These are phyloP conservation scores for Arctostaphylos glauca DNA, from an alignment of 148 eudicot species.

Conservation along the genomic window DNA sequence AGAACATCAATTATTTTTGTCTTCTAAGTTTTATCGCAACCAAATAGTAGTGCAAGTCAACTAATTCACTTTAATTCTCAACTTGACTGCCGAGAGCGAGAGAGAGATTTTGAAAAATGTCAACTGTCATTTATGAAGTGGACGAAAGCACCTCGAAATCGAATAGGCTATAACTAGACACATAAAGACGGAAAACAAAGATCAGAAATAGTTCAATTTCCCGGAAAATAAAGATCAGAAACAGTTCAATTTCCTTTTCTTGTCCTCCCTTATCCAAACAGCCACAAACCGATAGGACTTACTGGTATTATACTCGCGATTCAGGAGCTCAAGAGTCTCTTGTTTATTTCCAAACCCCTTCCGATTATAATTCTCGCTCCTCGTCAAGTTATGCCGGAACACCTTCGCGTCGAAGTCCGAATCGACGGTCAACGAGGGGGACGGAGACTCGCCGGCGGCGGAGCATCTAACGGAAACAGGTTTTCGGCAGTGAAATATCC, in stretches of 20 bases:
- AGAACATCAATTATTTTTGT: not conserved
- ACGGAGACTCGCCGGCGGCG: constrained; percentile 50
- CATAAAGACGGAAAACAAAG: too few relatives aligned
- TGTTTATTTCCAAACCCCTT: constrained; percentile 81
- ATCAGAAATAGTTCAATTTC: not conserved
- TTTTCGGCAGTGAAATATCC: constrained; percentile 32
- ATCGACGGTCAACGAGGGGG: constrained; percentile 29
- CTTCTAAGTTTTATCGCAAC: not conserved
- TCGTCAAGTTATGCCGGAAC: constrained; percentile 82
- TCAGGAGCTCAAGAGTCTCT: constrained; percentile 77
- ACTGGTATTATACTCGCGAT: constrained; percentile 85
- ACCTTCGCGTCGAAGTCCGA: constrained; percentile 78
- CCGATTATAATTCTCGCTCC: constrained; percentile 86
- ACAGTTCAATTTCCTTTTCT: not conserved
- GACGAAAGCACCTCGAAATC: too few relatives aligned
- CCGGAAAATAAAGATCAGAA: not conserved
- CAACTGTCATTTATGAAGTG: not conserved
- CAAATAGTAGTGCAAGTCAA: not conserved
- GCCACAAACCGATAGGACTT: constrained; percentile 15
- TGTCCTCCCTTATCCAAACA: not conserved
- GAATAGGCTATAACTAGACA: too few relatives aligned
- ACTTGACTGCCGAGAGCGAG: too few relatives aligned
- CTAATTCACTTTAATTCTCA: too few relatives aligned
- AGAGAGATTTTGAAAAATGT: too few relatives aligned
- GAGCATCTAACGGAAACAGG: constrained; percentile 50